phyloP scores from a whole-genome alignment of 2,329 filamentous ascomycete genomes.

The Aspergillus fijiensis region DNA sequence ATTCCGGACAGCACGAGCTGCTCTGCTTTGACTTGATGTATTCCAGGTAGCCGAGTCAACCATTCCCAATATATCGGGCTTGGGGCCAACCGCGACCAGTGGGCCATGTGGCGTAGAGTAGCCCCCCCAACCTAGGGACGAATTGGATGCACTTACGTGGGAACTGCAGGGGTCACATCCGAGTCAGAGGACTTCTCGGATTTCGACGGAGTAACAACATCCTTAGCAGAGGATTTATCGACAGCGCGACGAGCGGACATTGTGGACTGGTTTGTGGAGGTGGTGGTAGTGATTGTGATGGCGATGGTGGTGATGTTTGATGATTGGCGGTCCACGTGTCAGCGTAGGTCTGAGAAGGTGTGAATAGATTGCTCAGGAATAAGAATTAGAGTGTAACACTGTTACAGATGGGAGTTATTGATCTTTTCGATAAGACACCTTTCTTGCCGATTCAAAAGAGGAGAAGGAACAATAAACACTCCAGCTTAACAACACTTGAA shows the following conservation, averaged over 20 bases:
- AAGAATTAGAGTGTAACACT: background rate
- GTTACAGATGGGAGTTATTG: background rate
- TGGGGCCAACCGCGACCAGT: background rate
- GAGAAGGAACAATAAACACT: background rate
- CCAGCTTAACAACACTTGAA: background rate
- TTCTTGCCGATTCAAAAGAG: background rate
- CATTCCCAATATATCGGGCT: background rate
- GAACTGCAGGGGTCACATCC: conserved; percentile 78
- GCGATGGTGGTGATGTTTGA: background rate
- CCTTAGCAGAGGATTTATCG: conserved; percentile 29
- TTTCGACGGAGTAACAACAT: conserved; percentile 30
- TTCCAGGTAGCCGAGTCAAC: background rate
- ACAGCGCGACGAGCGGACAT: conserved; percentile 36
- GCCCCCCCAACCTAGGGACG: background rate
- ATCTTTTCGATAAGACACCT: background rate
- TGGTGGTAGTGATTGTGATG: background rate
- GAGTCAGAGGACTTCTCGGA: conserved; percentile 57
- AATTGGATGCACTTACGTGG: conserved; percentile 58
- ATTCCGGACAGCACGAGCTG: background rate
- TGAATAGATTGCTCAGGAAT: background rate
- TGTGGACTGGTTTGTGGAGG: conserved; percentile 6
- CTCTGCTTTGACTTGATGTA: background rate
- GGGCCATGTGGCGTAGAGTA: conserved; percentile 12
- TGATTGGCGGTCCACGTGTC: background rate
- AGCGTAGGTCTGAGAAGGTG: background rate